Evolutionary conservation across 306 rosid species (phyloP).

Genomic region (Malus orientalis): DNA sequence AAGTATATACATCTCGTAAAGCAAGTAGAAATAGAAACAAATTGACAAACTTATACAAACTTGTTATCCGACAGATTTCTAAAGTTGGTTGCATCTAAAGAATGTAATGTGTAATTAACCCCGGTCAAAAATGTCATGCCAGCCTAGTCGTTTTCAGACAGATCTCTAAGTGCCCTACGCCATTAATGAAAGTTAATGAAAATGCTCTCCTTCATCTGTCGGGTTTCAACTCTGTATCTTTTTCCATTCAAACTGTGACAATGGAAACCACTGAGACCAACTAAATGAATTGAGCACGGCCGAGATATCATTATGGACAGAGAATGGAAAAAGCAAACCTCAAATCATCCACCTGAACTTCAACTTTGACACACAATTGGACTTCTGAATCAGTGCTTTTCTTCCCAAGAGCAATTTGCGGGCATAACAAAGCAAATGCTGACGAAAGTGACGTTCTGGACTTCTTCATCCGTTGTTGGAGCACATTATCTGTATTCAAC

Average conservation of each 20-base stretch:
- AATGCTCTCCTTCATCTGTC: not conserved
- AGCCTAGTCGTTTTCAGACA: not conserved
- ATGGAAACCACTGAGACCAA: not conserved
- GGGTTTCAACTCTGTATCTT: not conserved
- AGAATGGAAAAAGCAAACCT: constrained; percentile 48
- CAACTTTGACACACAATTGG: constrained; percentile 46
- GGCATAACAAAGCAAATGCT: constrained; percentile 72
- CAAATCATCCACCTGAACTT: constrained; percentile 69
- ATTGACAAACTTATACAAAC: not conserved
- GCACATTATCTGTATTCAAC: constrained; percentile 40
- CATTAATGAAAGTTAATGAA: not conserved
- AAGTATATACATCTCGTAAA: not conserved
- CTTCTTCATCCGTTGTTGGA: constrained; percentile 63
- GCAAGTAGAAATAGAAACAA: not conserved
- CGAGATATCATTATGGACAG: not conserved
- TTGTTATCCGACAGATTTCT: not conserved
- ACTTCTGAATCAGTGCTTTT: constrained; percentile 28
- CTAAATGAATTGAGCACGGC: not conserved
- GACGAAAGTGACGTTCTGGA: constrained; percentile 63
- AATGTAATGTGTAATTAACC: not conserved
- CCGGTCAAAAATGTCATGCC: not conserved
- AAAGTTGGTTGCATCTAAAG: not conserved
- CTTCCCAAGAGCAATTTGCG: constrained; percentile 55
- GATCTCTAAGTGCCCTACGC: not conserved
- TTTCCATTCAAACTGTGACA: not conserved